Conservation (phyloP, 176 grass and related monocot genomes). For the Carex pumila region DNA sequence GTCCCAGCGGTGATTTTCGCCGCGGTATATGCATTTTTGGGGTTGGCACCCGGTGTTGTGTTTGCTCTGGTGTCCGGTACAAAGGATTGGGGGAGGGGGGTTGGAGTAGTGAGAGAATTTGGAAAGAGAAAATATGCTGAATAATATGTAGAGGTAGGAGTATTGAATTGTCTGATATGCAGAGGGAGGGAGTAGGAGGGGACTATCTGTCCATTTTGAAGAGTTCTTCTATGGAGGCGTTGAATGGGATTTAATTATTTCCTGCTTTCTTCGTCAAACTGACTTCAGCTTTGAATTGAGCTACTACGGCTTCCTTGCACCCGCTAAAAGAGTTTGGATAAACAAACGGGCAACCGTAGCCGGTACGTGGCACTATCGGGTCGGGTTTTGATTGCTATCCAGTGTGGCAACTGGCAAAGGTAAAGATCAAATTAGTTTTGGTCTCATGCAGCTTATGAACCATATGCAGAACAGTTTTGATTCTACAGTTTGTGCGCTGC, state of each 20-base stretch:
- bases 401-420: neutral
- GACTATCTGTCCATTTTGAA: neutral
- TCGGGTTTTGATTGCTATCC: neutral
- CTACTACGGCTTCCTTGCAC: neutral
- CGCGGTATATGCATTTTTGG: neutral
- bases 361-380: neutral
- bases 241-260: slow-evolving; percentile 9
- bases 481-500: too few relatives aligned
- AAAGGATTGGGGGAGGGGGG: neutral
- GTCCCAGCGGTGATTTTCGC: slow-evolving; percentile 34
- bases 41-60: too few relatives aligned
- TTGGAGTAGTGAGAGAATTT: neutral
- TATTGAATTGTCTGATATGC: neutral
- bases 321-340: neutral
- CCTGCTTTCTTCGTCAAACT: neutral
- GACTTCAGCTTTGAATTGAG: slow-evolving; percentile 11
- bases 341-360: neutral
- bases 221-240: slow-evolving; percentile 13
- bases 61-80: neutral
- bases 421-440: too few relatives aligned
- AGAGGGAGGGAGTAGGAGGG: neutral
- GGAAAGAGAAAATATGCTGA: neutral
- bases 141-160: neutral
- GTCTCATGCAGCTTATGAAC: too few relatives aligned
- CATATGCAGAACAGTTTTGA: too few relatives aligned